phyloP scores from a whole-genome alignment of 2,329 filamentous ascomycete species.

The Leptographium wingfieldii region DNA sequence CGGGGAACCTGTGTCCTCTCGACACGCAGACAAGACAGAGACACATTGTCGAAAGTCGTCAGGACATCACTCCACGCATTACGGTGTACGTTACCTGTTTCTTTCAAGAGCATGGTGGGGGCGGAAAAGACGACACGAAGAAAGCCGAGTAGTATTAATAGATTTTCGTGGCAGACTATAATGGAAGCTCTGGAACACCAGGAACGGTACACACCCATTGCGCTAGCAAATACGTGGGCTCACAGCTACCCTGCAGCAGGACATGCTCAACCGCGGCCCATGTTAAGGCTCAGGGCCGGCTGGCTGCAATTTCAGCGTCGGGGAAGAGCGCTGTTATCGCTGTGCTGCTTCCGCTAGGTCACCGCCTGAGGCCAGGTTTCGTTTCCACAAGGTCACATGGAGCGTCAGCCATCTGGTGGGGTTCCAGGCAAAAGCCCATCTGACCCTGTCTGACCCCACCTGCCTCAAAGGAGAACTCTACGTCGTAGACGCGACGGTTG shows the following conservation, averaged over 20 bases:
- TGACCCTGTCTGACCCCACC: not conserved
- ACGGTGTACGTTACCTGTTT: not conserved
- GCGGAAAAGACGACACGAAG: not conserved
- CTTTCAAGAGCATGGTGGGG: not conserved
- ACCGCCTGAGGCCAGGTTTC: not conserved
- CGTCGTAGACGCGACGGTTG: not conserved
- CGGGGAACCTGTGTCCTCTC: not conserved
- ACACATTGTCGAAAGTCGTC: not conserved
- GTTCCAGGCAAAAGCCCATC: not conserved
- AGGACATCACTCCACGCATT: not conserved
- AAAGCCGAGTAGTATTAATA: not conserved
- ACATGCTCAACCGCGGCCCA: not conserved
- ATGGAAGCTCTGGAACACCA: not conserved
- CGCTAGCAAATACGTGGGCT: not conserved
- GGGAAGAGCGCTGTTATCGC: not conserved
- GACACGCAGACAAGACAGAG: not conserved
- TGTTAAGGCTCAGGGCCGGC: not conserved
- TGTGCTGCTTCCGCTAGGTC: not conserved
- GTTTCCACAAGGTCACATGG: not conserved
- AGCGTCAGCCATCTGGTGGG: not conserved
- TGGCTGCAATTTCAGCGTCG: not conserved
- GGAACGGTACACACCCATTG: not conserved
- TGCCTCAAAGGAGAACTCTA: not conserved
- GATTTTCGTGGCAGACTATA: not conserved
- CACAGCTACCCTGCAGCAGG: not conserved